Evolutionary conservation across 495 filamentous ascomycete genomes (phyloP), one percentile per base, ranked within the genome.

Genomic region (Cetradonia linearis): DNA sequence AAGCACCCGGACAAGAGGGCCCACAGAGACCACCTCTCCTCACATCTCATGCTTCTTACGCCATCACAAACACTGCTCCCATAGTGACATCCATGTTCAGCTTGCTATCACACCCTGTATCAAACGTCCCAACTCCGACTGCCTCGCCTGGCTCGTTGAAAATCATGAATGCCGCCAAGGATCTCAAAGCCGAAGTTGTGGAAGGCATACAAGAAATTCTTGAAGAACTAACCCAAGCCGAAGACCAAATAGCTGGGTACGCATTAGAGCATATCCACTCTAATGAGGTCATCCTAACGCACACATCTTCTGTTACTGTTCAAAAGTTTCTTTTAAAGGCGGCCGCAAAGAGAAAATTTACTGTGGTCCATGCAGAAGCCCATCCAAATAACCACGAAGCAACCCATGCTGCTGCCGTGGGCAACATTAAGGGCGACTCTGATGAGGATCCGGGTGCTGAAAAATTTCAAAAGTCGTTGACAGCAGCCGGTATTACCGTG

Each of bases 141-240:
- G 79, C 79, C 13, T 73, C 73, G 58, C 75, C 76, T 23, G 72
- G 69, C 46, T 69, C 75, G 16, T 46, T 61, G 10, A 27, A 60
- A n/a, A 61, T 64, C 0, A 25, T 67, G 16, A 52, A 38, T 58
- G 62, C 23, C 49, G 65, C 62, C 75, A 77, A 69, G 14, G 84
- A 91, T 60, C 76, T 95, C 44, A 87, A 87, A 59, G 87, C 87
- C n/a, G 91, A 95, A 70, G 86, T 95, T 3, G 78, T 92, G 61
- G 86, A 89, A 67, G 90, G 89, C 27, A 91, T 96, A 60, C 80
- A 85, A 62, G 91, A 96, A 70, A 88, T 96, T 37, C 87, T 91
- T 68, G 91, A 96, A 66, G 91, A 96, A 70, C 80, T 96, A 47
- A 82, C 82, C 48, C 87, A 91, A 70, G 87, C 87, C 16, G 91